Evolutionary conservation across 2,329 filamentous ascomycete species (phyloP).

Genomic region (Colletotrichum sp.): DNA sequence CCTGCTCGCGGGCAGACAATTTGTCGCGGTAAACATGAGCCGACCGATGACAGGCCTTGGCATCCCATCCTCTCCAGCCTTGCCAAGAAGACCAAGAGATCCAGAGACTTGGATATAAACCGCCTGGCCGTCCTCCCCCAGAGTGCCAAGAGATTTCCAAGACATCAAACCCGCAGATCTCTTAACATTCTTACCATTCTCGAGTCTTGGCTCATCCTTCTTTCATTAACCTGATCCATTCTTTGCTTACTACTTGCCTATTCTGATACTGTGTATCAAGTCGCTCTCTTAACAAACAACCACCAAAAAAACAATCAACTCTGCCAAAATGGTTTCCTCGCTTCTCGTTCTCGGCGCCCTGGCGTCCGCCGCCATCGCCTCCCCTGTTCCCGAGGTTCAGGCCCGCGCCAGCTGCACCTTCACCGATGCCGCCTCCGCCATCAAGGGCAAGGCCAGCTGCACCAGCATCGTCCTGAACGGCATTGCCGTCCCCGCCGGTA

Average conservation of each 20-base stretch:
- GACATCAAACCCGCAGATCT: conserved; percentile 12
- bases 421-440: conserved; percentile 52
- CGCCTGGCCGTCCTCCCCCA: conserved; percentile 3
- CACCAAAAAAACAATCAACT: background rate
- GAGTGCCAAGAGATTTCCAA: conserved; percentile 17
- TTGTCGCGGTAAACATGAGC: background rate
- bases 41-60: background rate
- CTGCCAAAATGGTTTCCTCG: conserved; percentile 14
- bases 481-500: conserved; percentile 61
- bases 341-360: conserved; percentile 32
- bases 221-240: background rate
- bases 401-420: conserved; percentile 54
- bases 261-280: conserved; percentile 12
- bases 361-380: conserved; percentile 27
- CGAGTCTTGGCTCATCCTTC: conserved; percentile 15
- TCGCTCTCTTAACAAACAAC: conserved; percentile 1
- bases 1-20: background rate
- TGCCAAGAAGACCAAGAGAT: conserved; percentile 8
- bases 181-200: conserved; percentile 18
- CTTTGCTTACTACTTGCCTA: background rate
- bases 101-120: conserved; percentile 18
- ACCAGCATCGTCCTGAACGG: conserved; percentile 57
- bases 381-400: conserved; percentile 21
- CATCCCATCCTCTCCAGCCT: background rate
- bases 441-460: conserved; percentile 55